A percentile compares a stretch with the other conserved stretches of the same genome.
Evolutionary conservation across 805 yeast species (phyloP).

Genomic region (Limtongozyma cylindracea): DNA sequence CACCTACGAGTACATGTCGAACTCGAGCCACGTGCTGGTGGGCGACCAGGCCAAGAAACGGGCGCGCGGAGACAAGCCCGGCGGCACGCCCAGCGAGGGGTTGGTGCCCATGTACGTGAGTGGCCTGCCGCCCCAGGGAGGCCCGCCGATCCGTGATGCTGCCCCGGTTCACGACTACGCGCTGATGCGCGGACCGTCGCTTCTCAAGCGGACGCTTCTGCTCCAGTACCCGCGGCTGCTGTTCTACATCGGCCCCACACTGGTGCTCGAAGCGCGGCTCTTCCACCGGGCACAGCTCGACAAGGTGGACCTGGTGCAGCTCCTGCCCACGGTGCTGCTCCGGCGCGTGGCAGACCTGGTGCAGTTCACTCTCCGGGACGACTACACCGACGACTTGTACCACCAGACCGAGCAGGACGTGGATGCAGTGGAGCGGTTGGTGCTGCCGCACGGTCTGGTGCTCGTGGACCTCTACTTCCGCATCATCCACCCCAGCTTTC

Average conservation of each 20-base stretch:
- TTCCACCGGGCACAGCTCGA: conserved; percentile 14
- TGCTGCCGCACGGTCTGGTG: conserved; percentile 81
- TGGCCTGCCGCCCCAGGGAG: no score
- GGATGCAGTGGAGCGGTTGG: conserved; percentile 61
- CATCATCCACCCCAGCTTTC: conserved; percentile 76
- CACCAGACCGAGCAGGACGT: conserved; percentile 49
- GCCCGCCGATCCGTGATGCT: conserved; percentile 21
- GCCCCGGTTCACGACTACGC: conserved; percentile 48
- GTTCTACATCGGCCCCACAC: conserved; percentile 72
- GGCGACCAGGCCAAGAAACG: conserved; percentile 21
- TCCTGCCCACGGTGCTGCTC: conserved; percentile 37
- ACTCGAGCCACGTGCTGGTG: background rate
- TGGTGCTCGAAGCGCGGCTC: conserved; percentile 44
- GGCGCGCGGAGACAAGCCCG: background rate
- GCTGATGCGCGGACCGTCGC: conserved; percentile 29
- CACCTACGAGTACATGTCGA: conserved; percentile 16
- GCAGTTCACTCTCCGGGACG: conserved; percentile 62
- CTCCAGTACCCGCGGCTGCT: conserved; percentile 79
- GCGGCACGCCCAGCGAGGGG: conserved; percentile 1
- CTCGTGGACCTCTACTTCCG: conserved; percentile 62
- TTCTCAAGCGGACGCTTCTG: conserved; percentile 43
- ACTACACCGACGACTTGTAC: conserved; percentile 45
- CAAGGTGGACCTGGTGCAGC: conserved; percentile 58
- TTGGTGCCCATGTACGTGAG: conserved; percentile 14
- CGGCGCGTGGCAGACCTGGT: conserved; percentile 59